A percentile compares a stretch with the other conserved stretches of the same genome.
Conservation (phyloP, 331 rosid genomes). For the Dryas integrifolia region DNA sequence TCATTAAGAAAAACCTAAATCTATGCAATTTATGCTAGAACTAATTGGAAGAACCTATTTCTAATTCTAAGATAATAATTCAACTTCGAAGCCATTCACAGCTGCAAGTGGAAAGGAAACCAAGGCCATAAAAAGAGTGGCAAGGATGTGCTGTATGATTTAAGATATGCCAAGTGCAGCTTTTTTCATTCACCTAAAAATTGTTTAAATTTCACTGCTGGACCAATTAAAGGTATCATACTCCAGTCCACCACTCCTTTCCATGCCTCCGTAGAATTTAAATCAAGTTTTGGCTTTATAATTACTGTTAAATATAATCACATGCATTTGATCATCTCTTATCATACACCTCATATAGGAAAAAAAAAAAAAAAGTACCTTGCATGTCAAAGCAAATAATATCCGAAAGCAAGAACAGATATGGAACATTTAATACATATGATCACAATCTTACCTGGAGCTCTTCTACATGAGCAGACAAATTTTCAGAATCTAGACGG, state of each 20-base stretch:
- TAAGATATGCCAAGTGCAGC: too few species aligned
- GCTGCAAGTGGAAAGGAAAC: too few species aligned
- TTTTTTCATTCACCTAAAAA: too few species aligned
- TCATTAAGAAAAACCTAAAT: too few species aligned
- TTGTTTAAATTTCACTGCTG: too few species aligned
- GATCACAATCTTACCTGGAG: conserved; percentile 46
- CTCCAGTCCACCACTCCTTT: background rate
- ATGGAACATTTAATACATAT: background rate
- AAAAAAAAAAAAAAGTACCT: background rate
- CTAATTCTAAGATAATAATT: too few species aligned
- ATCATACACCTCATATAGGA: background rate
- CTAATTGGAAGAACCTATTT: too few species aligned
- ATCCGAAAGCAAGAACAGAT: background rate
- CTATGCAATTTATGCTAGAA: too few species aligned
- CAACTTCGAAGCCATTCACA: too few species aligned
- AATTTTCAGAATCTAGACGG: conserved; percentile 44
- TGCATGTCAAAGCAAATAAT: background rate
- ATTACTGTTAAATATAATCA: background rate
- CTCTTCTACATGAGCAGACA: conserved; percentile 35
- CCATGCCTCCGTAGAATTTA: background rate
- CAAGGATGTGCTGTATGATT: too few species aligned
- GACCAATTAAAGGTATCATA: too few species aligned
- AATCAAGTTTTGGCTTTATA: background rate
- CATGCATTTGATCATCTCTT: background rate
- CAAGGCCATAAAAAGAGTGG: too few species aligned